Evolutionary conservation across 768 basidiomycete genomes (phyloP), one percentile per base, ranked within the genome.

Genomic region (Macrolepiota dolichaula): DNA sequence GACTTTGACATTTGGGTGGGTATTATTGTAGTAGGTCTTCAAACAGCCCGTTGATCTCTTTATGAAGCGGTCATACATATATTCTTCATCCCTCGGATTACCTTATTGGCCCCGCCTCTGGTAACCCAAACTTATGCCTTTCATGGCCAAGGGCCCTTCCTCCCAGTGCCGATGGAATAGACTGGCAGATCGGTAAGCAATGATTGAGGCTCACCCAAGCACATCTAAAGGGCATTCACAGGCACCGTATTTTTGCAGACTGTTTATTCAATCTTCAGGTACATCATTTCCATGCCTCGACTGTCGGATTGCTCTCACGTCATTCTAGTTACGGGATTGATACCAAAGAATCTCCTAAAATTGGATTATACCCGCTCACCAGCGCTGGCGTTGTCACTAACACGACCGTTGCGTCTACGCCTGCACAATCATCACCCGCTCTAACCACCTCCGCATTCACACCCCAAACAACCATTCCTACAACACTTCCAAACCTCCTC

Each of bases 211-310:
- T n/a, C 27, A 36, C 13, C 10, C 51, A 37, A 27, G n/a, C 5
- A 44, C 25, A 49, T 29, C 42, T 44, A 17, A 46, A 32, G 40
- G 12, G 25, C 19, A 5, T 12, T 51, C 63, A 4, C 57, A 87
- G 88, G 88, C 22, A 70, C 81, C 0, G 79, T 87, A 0, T 92
- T 92, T 69, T 67, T 93, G 57, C 79, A 86, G 36, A 89, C 88
- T 2, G 89, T 92, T 0, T 93, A 92, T 69, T 86, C 88, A 4
- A 77, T 92, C 42, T 92, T 84, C 78, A 91, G 87, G 91, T 88
- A 64, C 62, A 69, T 59, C 55, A 36, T 24, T 15, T n/a, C n/a
- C 27, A 55, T 32, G 29, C 13, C 35, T 27, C 29, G 24, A 9
- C 54, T 2, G 40, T 25, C 51, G 32, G 49, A 32, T 58, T 57